Evolutionary conservation across 768 basidiomycete species (phyloP).

Genomic region (Hemileccinum impolitum): DNA sequence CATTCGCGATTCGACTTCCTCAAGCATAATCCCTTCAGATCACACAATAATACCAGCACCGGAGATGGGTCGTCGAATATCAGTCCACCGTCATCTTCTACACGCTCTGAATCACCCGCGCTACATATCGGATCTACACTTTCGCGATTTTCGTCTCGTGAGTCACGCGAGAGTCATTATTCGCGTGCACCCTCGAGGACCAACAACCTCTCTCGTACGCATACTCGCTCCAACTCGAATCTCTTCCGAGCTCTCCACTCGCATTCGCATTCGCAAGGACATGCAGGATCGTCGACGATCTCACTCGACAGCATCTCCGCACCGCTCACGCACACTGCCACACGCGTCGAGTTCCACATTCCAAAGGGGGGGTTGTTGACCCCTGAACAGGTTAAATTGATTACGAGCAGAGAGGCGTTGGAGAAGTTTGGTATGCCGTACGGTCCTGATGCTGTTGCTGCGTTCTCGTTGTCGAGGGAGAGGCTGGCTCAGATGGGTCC

Average conservation of each 20-base stretch:
- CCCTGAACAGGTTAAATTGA: conserved; percentile 58
- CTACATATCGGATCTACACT: conserved; percentile 16
- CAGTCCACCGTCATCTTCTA: conserved; percentile 14
- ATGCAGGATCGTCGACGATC: conserved; percentile 60
- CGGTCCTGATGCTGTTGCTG: conserved; percentile 63
- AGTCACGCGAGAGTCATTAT: conserved; percentile 18
- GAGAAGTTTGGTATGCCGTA: conserved; percentile 74
- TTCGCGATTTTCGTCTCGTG: conserved; percentile 21
- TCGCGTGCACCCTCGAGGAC: conserved; percentile 25
- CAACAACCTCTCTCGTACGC: conserved; percentile 34
- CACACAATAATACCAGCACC: conserved; percentile 13
- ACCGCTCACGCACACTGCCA: conserved; percentile 70
- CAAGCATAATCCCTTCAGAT: conserved; percentile 36
- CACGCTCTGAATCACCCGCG: conserved; percentile 19
- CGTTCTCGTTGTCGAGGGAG: conserved; percentile 49
- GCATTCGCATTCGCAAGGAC: conserved; percentile 32
- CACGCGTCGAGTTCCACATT: conserved; percentile 68
- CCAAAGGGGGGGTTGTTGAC: conserved; percentile 44
- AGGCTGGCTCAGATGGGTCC: conserved; percentile 36
- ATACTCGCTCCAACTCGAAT: conserved; percentile 34
- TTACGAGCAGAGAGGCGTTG: conserved; percentile 64
- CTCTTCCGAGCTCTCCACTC: conserved; percentile 38
- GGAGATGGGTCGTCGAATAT: no score
- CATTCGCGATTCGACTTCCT: conserved; percentile 52
- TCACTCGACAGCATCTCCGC: conserved; percentile 73